These are phyloP conservation scores for Diaporthe sp. DNA, from an alignment of 2,329 filamentous ascomycete species.

Conservation along the genomic window DNA sequence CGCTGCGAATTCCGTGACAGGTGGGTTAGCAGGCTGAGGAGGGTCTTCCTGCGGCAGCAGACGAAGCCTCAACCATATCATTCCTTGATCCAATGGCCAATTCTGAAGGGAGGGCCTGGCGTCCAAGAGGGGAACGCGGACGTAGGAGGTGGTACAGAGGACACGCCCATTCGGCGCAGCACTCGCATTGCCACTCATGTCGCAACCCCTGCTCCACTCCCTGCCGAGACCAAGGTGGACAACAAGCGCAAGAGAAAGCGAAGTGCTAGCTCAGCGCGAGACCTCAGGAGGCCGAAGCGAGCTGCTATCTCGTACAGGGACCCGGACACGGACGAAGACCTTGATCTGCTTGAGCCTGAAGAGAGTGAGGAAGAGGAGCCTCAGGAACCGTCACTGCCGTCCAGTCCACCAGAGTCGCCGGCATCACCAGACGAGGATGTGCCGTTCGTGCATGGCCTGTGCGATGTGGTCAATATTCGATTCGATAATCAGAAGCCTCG, in stretches of 20 bases:
- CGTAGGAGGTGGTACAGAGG: neutral
- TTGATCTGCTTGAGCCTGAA: conserved; percentile 38
- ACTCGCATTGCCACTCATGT: conserved; percentile 46
- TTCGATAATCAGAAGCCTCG: conserved; percentile 83
- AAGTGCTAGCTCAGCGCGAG: conserved; percentile 25
- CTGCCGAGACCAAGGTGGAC: conserved; percentile 4
- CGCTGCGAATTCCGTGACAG: conserved; percentile 83
- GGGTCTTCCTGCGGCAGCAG: conserved; percentile 70
- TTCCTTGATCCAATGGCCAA: conserved; percentile 39
- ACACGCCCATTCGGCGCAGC: conserved; percentile 46
- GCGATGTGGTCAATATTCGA: conserved; percentile 76
- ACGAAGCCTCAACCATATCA: conserved; percentile 41
- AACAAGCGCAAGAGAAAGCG: conserved; percentile 37
- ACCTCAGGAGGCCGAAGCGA: conserved; percentile 37
- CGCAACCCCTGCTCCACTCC: conserved; percentile 32
- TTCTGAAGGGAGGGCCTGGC: conserved; percentile 7
- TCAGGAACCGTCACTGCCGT: conserved; percentile 27
- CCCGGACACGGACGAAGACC: conserved; percentile 40
- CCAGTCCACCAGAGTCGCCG: conserved; percentile 32
- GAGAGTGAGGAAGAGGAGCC: conserved; percentile 39
- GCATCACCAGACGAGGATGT: conserved; percentile 33
- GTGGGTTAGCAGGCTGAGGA: conserved; percentile 80
- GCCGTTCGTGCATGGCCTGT: conserved; percentile 74
- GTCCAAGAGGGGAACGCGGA: neutral
- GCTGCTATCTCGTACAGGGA: conserved; percentile 38